A percentile compares a stretch with the other conserved stretches of the same genome.
These are phyloP conservation scores for Amylostereum areolatum DNA, from an alignment of 1,284 basidiomycete species.

Conservation along the genomic window DNA sequence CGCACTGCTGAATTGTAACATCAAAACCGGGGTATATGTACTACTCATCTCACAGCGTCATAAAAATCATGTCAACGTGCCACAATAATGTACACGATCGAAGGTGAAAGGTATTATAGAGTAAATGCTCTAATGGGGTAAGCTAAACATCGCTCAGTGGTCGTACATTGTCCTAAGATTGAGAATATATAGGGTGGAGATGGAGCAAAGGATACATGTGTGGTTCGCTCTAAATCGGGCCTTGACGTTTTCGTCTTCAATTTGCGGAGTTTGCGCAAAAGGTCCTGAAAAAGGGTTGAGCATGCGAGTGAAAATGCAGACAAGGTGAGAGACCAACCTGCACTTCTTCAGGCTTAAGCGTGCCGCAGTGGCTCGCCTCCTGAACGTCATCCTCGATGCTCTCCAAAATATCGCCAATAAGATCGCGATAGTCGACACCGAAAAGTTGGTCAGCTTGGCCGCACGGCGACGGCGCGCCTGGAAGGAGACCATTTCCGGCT, in stretches of 20 bases:
- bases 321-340: slow-evolving; percentile 44
- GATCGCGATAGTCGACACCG: slow-evolving; percentile 71
- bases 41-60: no score
- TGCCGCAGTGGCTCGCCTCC: slow-evolving; percentile 58
- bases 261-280: slow-evolving; percentile 52
- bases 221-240: slow-evolving; percentile 2
- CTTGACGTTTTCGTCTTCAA: slow-evolving; percentile 50
- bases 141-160: no score
- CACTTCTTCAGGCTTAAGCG: slow-evolving; percentile 57
- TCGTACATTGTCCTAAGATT: no score
- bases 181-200: no score
- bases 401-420: slow-evolving; percentile 70
- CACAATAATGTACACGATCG: no score
- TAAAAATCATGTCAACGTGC: no score
- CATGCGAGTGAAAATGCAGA: neutral
- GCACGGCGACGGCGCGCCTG: slow-evolving; percentile 64
- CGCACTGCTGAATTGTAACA: no score
- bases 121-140: no score
- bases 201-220: no score
- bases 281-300: slow-evolving; percentile 38
- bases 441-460: slow-evolving; percentile 80
- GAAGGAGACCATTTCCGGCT: slow-evolving; percentile 47
- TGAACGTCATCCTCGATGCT: slow-evolving; percentile 72
- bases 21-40: no score
- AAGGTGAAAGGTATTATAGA: no score